phyloP scores from a whole-genome alignment of 768 basidiomycete genomes.

The Leccinum fibrillosum region DNA sequence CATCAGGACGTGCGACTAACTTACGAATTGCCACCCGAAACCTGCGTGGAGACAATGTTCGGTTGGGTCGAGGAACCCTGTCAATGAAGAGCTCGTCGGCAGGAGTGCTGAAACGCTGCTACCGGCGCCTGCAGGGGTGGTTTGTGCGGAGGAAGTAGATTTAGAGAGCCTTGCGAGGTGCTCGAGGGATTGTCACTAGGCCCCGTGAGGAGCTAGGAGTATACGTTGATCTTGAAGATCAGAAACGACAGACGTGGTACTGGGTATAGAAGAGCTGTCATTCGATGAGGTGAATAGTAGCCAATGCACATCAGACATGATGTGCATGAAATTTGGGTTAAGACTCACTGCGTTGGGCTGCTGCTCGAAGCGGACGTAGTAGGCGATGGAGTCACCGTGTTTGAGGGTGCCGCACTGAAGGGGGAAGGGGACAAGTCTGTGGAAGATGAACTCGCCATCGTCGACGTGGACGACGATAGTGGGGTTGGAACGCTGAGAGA shows the following conservation, averaged over 20 bases:
- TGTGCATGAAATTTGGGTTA: background rate
- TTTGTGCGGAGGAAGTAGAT: slow-evolving; percentile 23
- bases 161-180: background rate
- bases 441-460: background rate
- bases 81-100: slow-evolving; percentile 32
- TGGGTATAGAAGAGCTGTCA: background rate
- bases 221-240: background rate
- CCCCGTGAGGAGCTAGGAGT: background rate
- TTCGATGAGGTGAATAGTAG: background rate
- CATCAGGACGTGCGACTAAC: slow-evolving; percentile 7
- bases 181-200: background rate
- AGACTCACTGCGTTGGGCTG: slow-evolving; percentile 1
- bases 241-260: background rate
- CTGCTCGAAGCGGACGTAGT: background rate
- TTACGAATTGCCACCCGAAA: slow-evolving; percentile 23
- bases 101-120: slow-evolving; percentile 40
- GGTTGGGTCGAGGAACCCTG: slow-evolving; percentile 43
- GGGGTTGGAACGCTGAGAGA: background rate
- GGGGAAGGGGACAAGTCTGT: background rate
- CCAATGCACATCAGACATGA: background rate
- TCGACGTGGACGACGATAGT: background rate
- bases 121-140: slow-evolving; percentile 36
- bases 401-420: background rate
- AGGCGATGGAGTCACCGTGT: background rate
- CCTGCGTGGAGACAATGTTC: slow-evolving; percentile 47